Evolutionary conservation across 345 rosid species (phyloP), one percentile per base, ranked within the genome.

Genomic region (Moricandia arvensis): DNA sequence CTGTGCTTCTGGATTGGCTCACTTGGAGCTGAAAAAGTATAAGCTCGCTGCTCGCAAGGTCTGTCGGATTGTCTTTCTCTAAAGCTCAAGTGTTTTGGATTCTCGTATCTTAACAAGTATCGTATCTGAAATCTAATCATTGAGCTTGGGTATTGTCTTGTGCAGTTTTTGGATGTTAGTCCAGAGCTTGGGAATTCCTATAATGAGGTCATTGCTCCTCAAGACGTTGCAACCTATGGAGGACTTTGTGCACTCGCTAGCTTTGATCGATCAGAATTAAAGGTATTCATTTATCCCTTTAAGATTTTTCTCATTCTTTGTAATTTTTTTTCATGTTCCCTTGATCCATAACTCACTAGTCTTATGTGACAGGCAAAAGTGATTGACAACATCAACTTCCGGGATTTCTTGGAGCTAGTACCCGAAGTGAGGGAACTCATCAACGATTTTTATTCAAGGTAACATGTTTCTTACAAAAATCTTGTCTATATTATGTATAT

Each of bases 41-140:
- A 95, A 95, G 84, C 93, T 89, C 71, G 99, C 99, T 81, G 99
- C 99, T 66, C 91, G 97, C 9, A 96, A 91, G 98, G 99, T 93
- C 68, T 66, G 85, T 63, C 13, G 9, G 8, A 35, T 33, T 66
- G 85, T 63, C 13, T 4, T 16, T 34, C 11, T 66, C 35, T 53
- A 6, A 11, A 33, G 18, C 31, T 53, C 68, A 4, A 16, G 73
- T 66, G 24, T 21, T 21, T 21, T 21, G 24, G 24, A 21, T 21
- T 21, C 24, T 21, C 24, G 24, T 21, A 21, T 21, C 24, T 21
- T 21, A 21, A 0, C 24, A 21, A 21, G 24, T 21, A 21, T 18
- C 21, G 24, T 66, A 59, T 66, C 24, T 31, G 34, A 67, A 12
- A n/a, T 7, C 21, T 72, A 27, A 72, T 37, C 49, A 0, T 78